Evolutionary conservation across 2,329 filamentous ascomycete species (phyloP).

Genomic region (Colletotrichum shisoi): DNA sequence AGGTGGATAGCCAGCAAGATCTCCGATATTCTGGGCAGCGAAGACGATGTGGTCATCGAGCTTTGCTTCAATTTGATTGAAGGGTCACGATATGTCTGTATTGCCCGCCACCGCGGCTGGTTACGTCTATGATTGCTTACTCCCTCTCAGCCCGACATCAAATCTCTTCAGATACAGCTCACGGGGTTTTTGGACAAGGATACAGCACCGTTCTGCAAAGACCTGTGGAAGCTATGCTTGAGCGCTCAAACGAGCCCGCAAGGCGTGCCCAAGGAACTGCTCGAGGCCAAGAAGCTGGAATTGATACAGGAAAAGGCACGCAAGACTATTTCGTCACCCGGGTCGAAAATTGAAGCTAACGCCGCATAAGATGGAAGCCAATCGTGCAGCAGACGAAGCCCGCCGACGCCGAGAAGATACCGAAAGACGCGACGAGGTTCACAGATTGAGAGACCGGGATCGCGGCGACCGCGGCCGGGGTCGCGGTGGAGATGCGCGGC

Average conservation of each 20-base stretch:
- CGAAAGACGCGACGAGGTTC: constrained; percentile 74
- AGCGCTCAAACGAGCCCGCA: constrained; percentile 89
- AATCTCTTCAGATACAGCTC: constrained; percentile 90
- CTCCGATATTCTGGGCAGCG: constrained; percentile 84
- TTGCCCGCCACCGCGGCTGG: background rate
- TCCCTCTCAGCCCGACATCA: constrained; percentile 83
- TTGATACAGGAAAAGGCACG: constrained; percentile 91
- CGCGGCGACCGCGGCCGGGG: constrained; percentile 62
- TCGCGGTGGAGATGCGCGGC: constrained; percentile 62
- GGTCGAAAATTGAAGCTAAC: constrained; percentile 23
- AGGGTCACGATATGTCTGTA: constrained; percentile 75
- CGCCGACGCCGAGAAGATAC: constrained; percentile 75
- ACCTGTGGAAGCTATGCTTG: constrained; percentile 89
- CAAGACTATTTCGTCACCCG: background rate
- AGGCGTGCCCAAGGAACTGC: constrained; percentile 90
- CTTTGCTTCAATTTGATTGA: constrained; percentile 77
- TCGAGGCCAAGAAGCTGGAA: constrained; percentile 96
- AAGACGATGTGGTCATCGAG: constrained; percentile 96
- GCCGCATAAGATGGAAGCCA: constrained; percentile 74
- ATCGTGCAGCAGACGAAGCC: constrained; percentile 79
- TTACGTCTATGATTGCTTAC: constrained; percentile 33
- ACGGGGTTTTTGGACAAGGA: constrained; percentile 96
- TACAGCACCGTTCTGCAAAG: constrained; percentile 86
- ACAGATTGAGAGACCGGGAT: constrained; percentile 72
- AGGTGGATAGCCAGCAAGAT: constrained; percentile 96